Evolutionary conservation across 805 yeast genomes (phyloP).

Genomic region (Wickerhamomyces sydowiorum): DNA sequence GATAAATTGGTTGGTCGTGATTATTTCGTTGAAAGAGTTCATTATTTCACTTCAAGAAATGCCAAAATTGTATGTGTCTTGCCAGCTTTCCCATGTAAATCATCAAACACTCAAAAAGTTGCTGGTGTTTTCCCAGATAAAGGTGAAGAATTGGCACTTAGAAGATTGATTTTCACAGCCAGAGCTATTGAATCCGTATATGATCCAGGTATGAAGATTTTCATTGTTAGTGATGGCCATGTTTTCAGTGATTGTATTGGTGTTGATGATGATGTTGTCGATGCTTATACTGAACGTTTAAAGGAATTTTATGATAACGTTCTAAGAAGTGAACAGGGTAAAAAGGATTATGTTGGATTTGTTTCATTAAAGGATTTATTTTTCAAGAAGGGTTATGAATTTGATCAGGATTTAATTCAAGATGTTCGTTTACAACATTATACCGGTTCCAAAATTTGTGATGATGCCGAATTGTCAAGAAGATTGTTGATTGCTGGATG

Average conservation of each 20-base stretch:
- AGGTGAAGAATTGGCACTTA: constrained; percentile 42
- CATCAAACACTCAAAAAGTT: constrained; percentile 51
- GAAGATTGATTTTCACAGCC: constrained; percentile 30
- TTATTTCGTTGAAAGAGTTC: constrained; percentile 35
- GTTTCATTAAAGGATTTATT: constrained; percentile 36
- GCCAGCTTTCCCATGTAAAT: constrained; percentile 63
- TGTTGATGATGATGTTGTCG: constrained; percentile 51
- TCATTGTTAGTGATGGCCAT: constrained; percentile 61
- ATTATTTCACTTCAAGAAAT: constrained; percentile 43
- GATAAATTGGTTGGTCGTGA: constrained; percentile 42
- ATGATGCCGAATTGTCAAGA: constrained; percentile 33
- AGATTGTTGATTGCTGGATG: constrained; percentile 38
- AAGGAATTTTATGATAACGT: constrained; percentile 35
- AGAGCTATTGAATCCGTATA: constrained; percentile 32
- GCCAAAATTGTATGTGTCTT: constrained; percentile 47
- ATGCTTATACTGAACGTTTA: constrained; percentile 38
- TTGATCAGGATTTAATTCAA: constrained; percentile 25
- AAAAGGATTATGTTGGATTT: constrained; percentile 30
- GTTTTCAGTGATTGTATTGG: constrained; percentile 62
- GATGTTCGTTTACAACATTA: constrained; percentile 28
- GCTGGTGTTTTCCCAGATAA: constrained; percentile 44
- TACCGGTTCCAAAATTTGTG: constrained; percentile 33
- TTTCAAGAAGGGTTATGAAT: constrained; percentile 25
- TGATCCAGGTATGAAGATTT: constrained; percentile 49
- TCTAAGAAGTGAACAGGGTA: constrained; percentile 21